These are phyloP conservation scores for Setaria italica DNA, from an alignment of 202 grass and related monocot species.

Conservation along the genomic window DNA sequence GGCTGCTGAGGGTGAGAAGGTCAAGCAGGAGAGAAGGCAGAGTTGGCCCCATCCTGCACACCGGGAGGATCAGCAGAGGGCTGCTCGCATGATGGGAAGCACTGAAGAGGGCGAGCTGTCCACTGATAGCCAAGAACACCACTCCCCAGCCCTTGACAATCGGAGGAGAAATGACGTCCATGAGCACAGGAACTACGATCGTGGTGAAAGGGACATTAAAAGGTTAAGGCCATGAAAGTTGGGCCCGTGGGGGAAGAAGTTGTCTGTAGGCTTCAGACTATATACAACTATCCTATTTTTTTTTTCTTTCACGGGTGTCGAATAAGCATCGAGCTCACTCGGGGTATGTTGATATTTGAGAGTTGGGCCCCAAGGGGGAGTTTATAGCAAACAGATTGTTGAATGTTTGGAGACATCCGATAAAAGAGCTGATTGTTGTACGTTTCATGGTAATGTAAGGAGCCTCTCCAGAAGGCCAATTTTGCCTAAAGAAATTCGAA, in stretches of 20 bases:
- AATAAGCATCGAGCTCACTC: slow-evolving; percentile 23
- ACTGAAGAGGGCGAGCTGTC: slow-evolving; percentile 71
- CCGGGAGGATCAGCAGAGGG: slow-evolving; percentile 47
- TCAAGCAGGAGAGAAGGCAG: slow-evolving; percentile 55
- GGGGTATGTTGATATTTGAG: slow-evolving; percentile 12
- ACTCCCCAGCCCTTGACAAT: slow-evolving; percentile 41
- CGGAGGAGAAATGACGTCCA: slow-evolving; percentile 53
- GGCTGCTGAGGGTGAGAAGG: slow-evolving; percentile 65
- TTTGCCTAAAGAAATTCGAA: too few species aligned
- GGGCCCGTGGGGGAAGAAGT: not conserved
- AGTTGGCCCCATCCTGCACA: slow-evolving; percentile 36
- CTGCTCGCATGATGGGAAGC: not conserved
- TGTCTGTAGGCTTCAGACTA: slow-evolving; percentile 3
- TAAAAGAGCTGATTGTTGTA: not conserved
- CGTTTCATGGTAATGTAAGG: not conserved
- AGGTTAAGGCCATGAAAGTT: slow-evolving; percentile 56
- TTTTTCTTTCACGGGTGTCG: slow-evolving; percentile 5
- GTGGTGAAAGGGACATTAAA: slow-evolving; percentile 64
- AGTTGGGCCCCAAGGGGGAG: not conserved
- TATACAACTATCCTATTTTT: not conserved
- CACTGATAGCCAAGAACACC: slow-evolving; percentile 57
- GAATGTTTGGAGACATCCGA: not conserved
- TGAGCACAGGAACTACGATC: slow-evolving; percentile 39
- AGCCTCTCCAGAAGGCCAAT: not conserved
- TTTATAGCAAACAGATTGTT: slow-evolving; percentile 8